Percentiles rank a stretch among this genome's conserved stretches.
Conservation (phyloP, 805 yeast species). For the Ogataea haglerorum region DNA sequence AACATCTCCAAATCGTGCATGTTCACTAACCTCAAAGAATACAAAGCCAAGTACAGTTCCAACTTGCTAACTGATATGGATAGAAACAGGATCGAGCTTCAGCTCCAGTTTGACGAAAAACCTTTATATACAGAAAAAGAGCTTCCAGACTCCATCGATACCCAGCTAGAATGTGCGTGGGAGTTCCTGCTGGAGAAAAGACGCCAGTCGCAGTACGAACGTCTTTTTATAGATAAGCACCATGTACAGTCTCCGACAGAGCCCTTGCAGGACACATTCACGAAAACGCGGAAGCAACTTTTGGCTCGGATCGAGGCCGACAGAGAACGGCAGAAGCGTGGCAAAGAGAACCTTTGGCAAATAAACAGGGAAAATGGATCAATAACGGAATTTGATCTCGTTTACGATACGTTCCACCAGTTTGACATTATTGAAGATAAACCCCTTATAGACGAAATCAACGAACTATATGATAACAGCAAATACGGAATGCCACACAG, state of each 20-base stretch:
- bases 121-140: slow-evolving; percentile 7
- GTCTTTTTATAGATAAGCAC: slow-evolving; percentile 39
- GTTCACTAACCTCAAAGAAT: slow-evolving; percentile 20
- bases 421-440: slow-evolving; percentile 21
- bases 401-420: slow-evolving; percentile 21
- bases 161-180: slow-evolving; percentile 37
- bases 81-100: slow-evolving; percentile 24
- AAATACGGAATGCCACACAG: slow-evolving; percentile 1
- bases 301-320: slow-evolving; percentile 86
- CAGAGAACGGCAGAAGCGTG: slow-evolving; percentile 82
- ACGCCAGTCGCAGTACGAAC: slow-evolving; percentile 50
- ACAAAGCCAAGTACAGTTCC: slow-evolving; percentile 30
- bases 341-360: slow-evolving; percentile 79
- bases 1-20: slow-evolving; percentile 24
- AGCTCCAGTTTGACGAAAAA: slow-evolving; percentile 34
- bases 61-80: slow-evolving; percentile 38
- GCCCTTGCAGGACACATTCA: slow-evolving; percentile 12
- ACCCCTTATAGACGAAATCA: slow-evolving; percentile 26
- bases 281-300: slow-evolving; percentile 44
- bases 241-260: slow-evolving; percentile 19
- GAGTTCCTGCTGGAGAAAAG: slow-evolving; percentile 42
- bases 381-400: slow-evolving; percentile 33
- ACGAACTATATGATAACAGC: slow-evolving; percentile 17
- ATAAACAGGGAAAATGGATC: slow-evolving; percentile 39
- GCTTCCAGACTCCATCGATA: background rate